These are phyloP conservation scores for Paraphoma chrysanthemicola DNA, from an alignment of 2,329 filamentous ascomycete genomes.

Conservation along the genomic window DNA sequence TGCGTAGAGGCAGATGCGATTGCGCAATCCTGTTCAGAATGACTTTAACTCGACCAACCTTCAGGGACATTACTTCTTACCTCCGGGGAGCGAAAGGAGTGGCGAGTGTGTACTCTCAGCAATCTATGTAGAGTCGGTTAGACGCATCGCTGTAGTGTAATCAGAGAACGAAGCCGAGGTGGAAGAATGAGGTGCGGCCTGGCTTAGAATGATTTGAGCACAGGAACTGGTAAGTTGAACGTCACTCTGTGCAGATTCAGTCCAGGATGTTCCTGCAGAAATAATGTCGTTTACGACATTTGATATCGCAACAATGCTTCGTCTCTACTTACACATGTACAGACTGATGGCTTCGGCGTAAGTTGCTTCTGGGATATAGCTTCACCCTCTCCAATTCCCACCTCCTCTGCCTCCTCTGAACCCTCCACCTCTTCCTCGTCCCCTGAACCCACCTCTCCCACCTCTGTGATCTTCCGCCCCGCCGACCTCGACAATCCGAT, in stretches of 20 bases:
- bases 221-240: too few relatives aligned
- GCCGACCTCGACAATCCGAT: conserved; percentile 52
- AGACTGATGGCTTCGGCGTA: too few relatives aligned
- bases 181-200: too few relatives aligned
- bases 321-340: too few relatives aligned
- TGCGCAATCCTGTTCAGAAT: neutral
- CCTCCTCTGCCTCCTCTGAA: conserved; percentile 7
- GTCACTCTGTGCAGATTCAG: too few relatives aligned
- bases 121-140: too few relatives aligned
- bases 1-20: neutral
- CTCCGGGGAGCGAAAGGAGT: neutral
- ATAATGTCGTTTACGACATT: too few relatives aligned
- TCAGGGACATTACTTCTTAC: neutral
- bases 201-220: too few relatives aligned
- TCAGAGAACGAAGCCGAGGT: too few relatives aligned
- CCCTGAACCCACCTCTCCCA: conserved; percentile 13
- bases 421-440: conserved; percentile 11
- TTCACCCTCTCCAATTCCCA: conserved; percentile 14
- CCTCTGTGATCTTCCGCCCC: conserved; percentile 31
- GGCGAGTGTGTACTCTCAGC: neutral
- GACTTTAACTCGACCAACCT: neutral
- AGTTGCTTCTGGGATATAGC: neutral
- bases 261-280: too few relatives aligned
- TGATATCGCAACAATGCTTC: too few relatives aligned
- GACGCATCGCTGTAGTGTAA: too few relatives aligned